A percentile compares a stretch with the other conserved stretches of the same genome.
These are phyloP conservation scores for Cudoniella acicularis DNA, from an alignment of 495 filamentous ascomycete species.

Conservation along the genomic window DNA sequence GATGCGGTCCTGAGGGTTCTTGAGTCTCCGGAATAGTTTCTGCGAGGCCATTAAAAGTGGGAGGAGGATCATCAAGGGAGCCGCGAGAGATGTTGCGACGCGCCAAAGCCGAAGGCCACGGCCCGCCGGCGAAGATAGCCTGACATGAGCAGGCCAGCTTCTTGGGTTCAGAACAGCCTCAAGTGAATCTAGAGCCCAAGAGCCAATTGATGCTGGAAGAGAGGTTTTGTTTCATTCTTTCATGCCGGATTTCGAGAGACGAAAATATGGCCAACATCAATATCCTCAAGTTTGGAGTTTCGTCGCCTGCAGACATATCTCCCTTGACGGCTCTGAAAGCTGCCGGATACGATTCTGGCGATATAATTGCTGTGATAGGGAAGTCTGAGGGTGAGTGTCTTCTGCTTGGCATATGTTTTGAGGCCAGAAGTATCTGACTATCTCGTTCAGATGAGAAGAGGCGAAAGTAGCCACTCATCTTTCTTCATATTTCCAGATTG, in stretches of 20 bases:
- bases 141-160: neutral
- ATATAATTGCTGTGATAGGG: constrained; percentile 21
- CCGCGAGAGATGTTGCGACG: neutral
- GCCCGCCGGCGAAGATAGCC: neutral
- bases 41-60: neutral
- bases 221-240: neutral
- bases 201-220: neutral
- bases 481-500: too few relatives aligned
- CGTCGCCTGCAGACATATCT: constrained; percentile 24
- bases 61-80: too few relatives aligned
- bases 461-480: too few relatives aligned
- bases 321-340: constrained; percentile 17
- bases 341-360: constrained; percentile 16
- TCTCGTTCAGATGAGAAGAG: too few relatives aligned
- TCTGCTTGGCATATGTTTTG: neutral
- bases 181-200: neutral
- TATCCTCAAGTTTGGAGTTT: constrained; percentile 24
- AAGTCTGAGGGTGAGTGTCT: constrained; percentile 23
- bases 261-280: constrained; percentile 21
- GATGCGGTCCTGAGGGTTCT: neutral
- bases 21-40: neutral
- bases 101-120: neutral
- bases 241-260: neutral
- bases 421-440: too few relatives aligned
- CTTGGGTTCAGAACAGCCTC: too few relatives aligned